Conservation (phyloP, 306 rosid species). For the Luffa aegyptiaca region DNA sequence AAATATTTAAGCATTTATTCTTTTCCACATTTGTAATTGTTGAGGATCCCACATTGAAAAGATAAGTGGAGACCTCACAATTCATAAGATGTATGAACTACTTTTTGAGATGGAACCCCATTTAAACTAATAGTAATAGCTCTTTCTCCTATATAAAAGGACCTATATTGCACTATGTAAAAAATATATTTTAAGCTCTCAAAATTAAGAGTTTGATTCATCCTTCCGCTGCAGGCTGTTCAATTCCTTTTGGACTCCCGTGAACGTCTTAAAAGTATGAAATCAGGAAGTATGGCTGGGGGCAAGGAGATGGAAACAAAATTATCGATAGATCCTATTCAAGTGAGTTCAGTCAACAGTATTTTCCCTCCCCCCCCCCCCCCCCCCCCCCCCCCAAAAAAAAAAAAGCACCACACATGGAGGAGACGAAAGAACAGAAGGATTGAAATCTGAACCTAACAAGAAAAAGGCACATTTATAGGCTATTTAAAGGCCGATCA, state of each 20-base stretch:
- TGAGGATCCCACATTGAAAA: too few relatives aligned
- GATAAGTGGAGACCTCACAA: too few relatives aligned
- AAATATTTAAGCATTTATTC: too few relatives aligned
- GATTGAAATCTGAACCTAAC: background rate
- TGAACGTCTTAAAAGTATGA: conserved; percentile 30
- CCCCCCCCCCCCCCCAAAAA: background rate
- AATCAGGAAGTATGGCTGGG: conserved; percentile 20
- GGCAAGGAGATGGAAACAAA: conserved; percentile 25
- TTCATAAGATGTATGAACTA: too few relatives aligned
- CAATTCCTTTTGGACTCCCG: conserved; percentile 54
- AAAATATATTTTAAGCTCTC: too few relatives aligned
- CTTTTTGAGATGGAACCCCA: too few relatives aligned
- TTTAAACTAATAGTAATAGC: too few relatives aligned
- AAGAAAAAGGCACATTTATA: background rate
- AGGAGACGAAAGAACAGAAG: background rate
- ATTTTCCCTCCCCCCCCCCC: background rate
- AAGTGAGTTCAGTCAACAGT: conserved; percentile 29
- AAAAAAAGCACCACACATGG: too few relatives aligned
- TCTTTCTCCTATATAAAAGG: too few relatives aligned
- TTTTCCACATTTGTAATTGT: too few relatives aligned
- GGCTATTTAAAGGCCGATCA: background rate
- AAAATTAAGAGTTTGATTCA: too few relatives aligned
- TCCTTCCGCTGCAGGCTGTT: conserved; percentile 53
- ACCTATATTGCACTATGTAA: too few relatives aligned
- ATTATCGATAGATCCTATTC: conserved; percentile 60